Percentiles rank a stretch among this genome's conserved stretches.
These are phyloP conservation scores for Rhazya stricta DNA, from an alignment of 257 asterid genomes.

Conservation along the genomic window DNA sequence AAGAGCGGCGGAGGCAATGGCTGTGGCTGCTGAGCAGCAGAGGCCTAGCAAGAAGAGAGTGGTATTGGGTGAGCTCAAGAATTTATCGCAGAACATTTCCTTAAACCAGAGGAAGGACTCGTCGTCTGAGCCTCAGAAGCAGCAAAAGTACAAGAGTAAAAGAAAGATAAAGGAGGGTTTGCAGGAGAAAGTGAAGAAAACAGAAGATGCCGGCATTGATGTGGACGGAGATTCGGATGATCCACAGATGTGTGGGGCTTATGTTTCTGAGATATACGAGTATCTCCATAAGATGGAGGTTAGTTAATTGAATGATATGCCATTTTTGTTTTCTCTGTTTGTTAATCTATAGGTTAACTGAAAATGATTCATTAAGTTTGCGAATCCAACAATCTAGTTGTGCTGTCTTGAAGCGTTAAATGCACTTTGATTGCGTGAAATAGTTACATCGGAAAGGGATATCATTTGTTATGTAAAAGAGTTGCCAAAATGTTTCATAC, in stretches of 20 bases:
- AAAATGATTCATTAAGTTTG: background rate
- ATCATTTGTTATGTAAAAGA: background rate
- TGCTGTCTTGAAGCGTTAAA: background rate
- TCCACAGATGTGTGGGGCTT: conserved; percentile 68
- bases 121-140: conserved; percentile 12
- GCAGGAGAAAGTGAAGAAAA: conserved; percentile 23
- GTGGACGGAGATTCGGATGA: conserved; percentile 37
- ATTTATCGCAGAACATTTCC: conserved; percentile 18
- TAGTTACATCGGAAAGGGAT: background rate
- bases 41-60: conserved; percentile 54
- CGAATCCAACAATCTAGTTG: background rate
- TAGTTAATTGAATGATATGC: conserved; percentile 1
- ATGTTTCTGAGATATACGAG: conserved; percentile 71
- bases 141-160: conserved; percentile 7
- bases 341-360: background rate
- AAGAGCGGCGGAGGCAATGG: conserved; percentile 53
- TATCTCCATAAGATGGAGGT: conserved; percentile 90
- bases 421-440: background rate
- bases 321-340: background rate
- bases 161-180: conserved; percentile 26
- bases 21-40: conserved; percentile 23
- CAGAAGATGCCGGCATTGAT: conserved; percentile 26
- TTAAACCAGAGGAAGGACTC: conserved; percentile 12
- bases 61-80: conserved; percentile 79
- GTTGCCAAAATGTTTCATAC: background rate